Base-by-base conservation (phyloP, 805 yeast genomes). In the Teunomyces pallodes region DNA sequence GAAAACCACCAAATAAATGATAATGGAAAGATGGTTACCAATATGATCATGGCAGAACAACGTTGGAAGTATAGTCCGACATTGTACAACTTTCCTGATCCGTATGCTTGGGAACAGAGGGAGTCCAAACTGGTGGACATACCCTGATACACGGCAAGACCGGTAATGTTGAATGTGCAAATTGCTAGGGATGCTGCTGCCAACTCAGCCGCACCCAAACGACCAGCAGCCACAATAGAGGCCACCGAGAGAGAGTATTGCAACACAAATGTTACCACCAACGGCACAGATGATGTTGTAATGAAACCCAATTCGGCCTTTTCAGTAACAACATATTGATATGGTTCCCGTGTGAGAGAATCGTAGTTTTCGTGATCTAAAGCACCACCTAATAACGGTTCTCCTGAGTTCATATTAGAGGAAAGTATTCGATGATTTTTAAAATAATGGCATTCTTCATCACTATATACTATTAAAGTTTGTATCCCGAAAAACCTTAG, bases 1-100 rank as follows among this genome's bases (percentile, higher is more conserved):
- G 88, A 79, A 53, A 69, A 75, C 76, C 81, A 80, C 90, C 88
- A 86, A 27, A 62, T 39, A 9, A 51, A 49, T 9, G 45, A 24
- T 17, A 54, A 45, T 7, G 51, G 46, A 16, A 51, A 46, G 8
- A 51, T 44, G 3, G 66, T 60, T 43, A 61, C 38, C 13, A 53
- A 52, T 46, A 60, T 32, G 38, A 55, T 51, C 58, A 62, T 62
- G 47, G 58, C 32, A 12, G 61, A 51, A 45, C 67, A 60, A 24
- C 67, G 46, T 51, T 61, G 67, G 54, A 61, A 60, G 47, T 62
- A 62, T 4, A 58, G 50, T 1, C 67, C 67, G 27, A 62, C 67
- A 47, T 60, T 50, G 10, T 47, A 43, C 31, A 29, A 49, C 39
- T 51, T 54, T 5, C 56, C 54, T 9, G 62, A 58, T 4, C 67